These are phyloP conservation scores for Sarocladiaceae sp. DNA, from an alignment of 2,329 filamentous ascomycete genomes.

Conservation along the genomic window DNA sequence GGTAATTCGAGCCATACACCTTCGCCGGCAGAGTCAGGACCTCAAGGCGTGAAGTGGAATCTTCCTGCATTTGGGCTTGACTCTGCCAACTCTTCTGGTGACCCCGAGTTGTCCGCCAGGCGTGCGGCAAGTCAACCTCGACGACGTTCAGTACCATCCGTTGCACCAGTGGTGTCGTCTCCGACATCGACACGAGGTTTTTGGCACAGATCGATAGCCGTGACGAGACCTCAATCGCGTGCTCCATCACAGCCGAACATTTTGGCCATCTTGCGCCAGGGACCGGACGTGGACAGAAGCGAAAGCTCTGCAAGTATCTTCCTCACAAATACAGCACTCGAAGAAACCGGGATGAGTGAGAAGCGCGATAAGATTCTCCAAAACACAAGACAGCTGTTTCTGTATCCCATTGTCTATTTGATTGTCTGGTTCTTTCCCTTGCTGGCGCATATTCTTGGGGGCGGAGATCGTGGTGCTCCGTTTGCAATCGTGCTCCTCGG, in stretches of 20 bases:
- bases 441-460: conserved; percentile 51
- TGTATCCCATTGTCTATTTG: conserved; percentile 71
- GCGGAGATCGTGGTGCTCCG: conserved; percentile 34
- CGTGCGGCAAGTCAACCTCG: background rate
- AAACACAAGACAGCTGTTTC: conserved; percentile 68
- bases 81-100: conserved; percentile 7
- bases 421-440: conserved; percentile 71
- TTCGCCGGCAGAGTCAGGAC: background rate
- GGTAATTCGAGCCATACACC: background rate
- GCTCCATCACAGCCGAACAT: conserved; percentile 20
- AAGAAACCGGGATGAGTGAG: conserved; percentile 24
- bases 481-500: conserved; percentile 52
- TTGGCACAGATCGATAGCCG: conserved; percentile 12
- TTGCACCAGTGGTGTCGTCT: background rate
- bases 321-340: conserved; percentile 16
- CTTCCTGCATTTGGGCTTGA: conserved; percentile 14
- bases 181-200: conserved; percentile 6
- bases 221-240: conserved; percentile 4
- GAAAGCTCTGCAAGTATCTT: conserved; percentile 10
- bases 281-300: conserved; percentile 11
- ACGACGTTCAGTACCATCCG: background rate
- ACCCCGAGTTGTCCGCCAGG: background rate
- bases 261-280: conserved; percentile 18
- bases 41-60: conserved; percentile 13
- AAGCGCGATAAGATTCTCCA: conserved; percentile 56